These are phyloP conservation scores for Lactarius indigo DNA, from an alignment of 768 basidiomycete species.

Conservation along the genomic window DNA sequence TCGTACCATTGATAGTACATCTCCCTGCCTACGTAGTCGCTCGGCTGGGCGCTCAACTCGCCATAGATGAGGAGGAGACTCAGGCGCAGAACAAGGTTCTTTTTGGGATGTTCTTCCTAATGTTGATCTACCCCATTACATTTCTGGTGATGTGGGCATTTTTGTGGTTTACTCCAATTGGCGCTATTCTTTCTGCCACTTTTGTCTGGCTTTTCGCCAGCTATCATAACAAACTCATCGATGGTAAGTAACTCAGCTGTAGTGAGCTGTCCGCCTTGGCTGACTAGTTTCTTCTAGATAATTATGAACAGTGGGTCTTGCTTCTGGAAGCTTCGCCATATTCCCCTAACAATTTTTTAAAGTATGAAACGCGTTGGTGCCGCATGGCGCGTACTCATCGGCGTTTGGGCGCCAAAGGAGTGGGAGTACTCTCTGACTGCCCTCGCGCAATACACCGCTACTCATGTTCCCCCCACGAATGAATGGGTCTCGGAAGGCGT, in stretches of 20 bases:
- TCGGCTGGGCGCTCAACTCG: conserved; percentile 66
- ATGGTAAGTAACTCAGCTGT: conserved; percentile 52
- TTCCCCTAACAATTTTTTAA: conserved; percentile 17
- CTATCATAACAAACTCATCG: conserved; percentile 85
- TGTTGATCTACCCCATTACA: conserved; percentile 75
- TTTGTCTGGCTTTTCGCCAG: conserved; percentile 74
- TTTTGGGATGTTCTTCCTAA: conserved; percentile 70
- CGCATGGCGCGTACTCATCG: conserved; percentile 95
- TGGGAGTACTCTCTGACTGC: conserved; percentile 80
- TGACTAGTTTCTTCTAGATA: conserved; percentile 40
- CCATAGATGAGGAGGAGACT: conserved; percentile 86
- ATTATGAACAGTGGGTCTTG: conserved; percentile 64
- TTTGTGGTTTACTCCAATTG: conserved; percentile 69
- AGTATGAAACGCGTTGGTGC: conserved; percentile 81
- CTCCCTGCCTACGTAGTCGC: conserved; percentile 84
- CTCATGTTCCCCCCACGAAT: conserved; percentile 60
- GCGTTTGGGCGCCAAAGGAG: conserved; percentile 83
- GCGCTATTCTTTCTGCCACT: conserved; percentile 64
- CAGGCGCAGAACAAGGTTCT: conserved; percentile 97
- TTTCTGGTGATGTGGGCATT: conserved; percentile 87
- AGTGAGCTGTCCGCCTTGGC: conserved; percentile 1
- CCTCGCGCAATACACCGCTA: conserved; percentile 68
- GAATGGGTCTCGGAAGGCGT: conserved; percentile 60
- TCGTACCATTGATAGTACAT: conserved; percentile 80
- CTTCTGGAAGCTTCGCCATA: conserved; percentile 20